Base-by-base conservation (phyloP, 2,329 filamentous ascomycete genomes). In the Chalaropsis ovoidea region DNA sequence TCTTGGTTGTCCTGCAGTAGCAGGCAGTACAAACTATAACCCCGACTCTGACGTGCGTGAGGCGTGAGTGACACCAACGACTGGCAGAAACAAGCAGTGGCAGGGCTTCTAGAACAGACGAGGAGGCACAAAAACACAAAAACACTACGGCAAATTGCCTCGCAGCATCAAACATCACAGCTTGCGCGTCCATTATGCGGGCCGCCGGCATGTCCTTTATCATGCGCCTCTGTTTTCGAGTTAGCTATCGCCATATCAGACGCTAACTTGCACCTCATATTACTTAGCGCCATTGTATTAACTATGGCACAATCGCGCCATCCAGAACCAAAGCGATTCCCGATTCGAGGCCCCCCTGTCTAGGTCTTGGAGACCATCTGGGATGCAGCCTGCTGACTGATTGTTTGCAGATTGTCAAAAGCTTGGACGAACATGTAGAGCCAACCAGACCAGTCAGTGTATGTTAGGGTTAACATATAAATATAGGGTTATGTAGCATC, bases 231-330 rank as follows among this genome's bases (percentile, higher is more conserved):
- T 6, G 11, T 56, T 31, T 54, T 56, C 22, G 13, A 2, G 15
- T 56, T 27, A 13, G 5, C 13, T 31, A 10, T 56, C 24, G 2
- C 22, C 3, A 27, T 31, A 27, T 31, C 17, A 15, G 42, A 43
- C 11, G 13, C 24, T 31, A 24, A 13, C 11, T 56, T 3, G 19
- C 22, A 24, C 49, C 24, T 56, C 27, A 56, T 56, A 24, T 56
- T 56, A 19, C 49, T 56, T 56, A 19, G 49, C 49, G 49, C 49
- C 49, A 56, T 56, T 56, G 49, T 56, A 31, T 56, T 31, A 31
- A 56, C 49, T 56, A 56, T 56, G 49, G 49, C 49, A 56, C 49
- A 56, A 56, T 56, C 27, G 19, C 49, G 13, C 49, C 49, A 56
- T 17, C 49, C 24, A 31, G 6, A 31, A 13, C 8, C 1, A 27